A percentile compares a stretch with the other conserved stretches of the same genome.
Conservation (phyloP, 495 filamentous ascomycete species). For the Bacidia gigantensis region DNA sequence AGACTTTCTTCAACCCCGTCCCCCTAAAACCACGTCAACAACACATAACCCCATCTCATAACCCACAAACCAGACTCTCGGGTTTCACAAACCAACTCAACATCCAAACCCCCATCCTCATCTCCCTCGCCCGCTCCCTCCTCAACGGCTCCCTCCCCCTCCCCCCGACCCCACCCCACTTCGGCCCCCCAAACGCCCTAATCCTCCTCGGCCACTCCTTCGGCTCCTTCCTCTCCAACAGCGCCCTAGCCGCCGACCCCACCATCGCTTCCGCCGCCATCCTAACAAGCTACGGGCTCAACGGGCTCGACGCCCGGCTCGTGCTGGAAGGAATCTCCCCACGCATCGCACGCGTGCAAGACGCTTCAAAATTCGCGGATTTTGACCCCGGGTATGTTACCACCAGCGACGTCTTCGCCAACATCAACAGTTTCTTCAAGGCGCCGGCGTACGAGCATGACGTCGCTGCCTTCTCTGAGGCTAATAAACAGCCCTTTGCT, state of each 20-base stretch:
- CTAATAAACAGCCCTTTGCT: constrained; percentile 20
- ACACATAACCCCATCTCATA: neutral
- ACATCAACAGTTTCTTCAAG: constrained; percentile 9
- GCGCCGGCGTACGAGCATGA: constrained; percentile 7
- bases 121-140: constrained; percentile 20
- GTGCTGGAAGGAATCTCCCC: neutral
- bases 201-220: constrained; percentile 29
- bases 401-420: constrained; percentile 1
- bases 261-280: neutral
- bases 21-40: neutral
- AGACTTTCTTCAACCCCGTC: neutral
- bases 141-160: constrained; percentile 12
- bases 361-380: neutral
- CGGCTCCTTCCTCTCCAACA: constrained; percentile 20
- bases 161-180: too few relatives aligned
- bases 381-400: constrained; percentile 5
- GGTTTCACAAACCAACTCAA: constrained; percentile 23
- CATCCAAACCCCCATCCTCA: constrained; percentile 23
- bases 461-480: constrained; percentile 12
- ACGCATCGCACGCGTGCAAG: neutral
- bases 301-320: neutral
- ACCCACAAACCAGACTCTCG: constrained; percentile 17
- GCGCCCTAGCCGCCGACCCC: constrained; percentile 10
- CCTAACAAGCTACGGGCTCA: constrained; percentile 2
- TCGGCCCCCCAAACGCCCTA: too few relatives aligned